A percentile compares a stretch with the other conserved stretches of the same genome.
phyloP scores from a whole-genome alignment of 495 filamentous ascomycete genomes.

The Hyaloscypha hepaticicola region DNA sequence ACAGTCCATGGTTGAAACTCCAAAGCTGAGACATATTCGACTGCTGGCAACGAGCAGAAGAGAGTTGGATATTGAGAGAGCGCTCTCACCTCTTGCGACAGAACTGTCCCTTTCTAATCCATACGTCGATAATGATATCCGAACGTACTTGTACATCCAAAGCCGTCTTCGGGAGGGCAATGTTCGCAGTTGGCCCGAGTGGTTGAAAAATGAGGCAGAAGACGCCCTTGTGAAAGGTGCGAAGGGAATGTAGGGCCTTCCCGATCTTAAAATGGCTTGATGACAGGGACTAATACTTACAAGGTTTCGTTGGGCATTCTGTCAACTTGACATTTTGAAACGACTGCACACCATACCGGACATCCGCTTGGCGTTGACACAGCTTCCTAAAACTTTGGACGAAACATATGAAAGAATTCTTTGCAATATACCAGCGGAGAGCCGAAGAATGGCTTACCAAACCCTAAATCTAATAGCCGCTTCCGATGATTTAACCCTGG shows the following conservation, averaged over 20 bases:
- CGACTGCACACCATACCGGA: conserved; percentile 16
- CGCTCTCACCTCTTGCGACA: conserved; percentile 21
- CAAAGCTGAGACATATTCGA: conserved; percentile 25
- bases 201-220: conserved; percentile 31
- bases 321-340: conserved; percentile 36
- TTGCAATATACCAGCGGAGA: conserved; percentile 27
- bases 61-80: conserved; percentile 38
- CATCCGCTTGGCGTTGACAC: conserved; percentile 31
- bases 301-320: conserved; percentile 44
- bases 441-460: conserved; percentile 26
- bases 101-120: conserved; percentile 27
- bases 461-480: conserved; percentile 5
- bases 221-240: conserved; percentile 33
- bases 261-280: background rate
- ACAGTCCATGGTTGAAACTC: background rate
- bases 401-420: conserved; percentile 40
- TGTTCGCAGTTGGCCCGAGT: conserved; percentile 29
- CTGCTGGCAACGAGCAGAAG: conserved; percentile 43
- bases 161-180: conserved; percentile 9
- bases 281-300: background rate
- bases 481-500: background rate
- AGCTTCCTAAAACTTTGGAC: conserved; percentile 36
- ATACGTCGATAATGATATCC: conserved; percentile 30
- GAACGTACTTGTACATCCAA: conserved; percentile 22
- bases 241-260: conserved; percentile 39